Evolutionary conservation across 805 yeast genomes (phyloP).

Genomic region (Wickerhamomyces hampshirensis): DNA sequence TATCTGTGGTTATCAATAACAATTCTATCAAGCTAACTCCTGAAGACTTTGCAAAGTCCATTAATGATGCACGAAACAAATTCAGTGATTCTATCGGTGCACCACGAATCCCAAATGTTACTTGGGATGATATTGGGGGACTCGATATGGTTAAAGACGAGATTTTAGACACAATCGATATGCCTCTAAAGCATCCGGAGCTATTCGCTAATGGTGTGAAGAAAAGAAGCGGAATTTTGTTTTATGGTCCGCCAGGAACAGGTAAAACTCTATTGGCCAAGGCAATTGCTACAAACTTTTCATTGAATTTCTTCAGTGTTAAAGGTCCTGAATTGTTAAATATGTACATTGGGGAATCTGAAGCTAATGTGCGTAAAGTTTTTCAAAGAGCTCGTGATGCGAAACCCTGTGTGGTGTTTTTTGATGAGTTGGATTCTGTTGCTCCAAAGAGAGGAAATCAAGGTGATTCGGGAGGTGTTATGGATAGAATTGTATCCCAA

Average conservation of each 20-base stretch:
- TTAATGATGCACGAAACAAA: constrained; percentile 76
- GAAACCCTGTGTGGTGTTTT: constrained; percentile 94
- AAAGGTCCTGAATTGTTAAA: constrained; percentile 96
- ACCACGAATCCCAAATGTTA: constrained; percentile 89
- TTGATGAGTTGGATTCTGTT: constrained; percentile 95
- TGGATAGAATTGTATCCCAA: constrained; percentile 98
- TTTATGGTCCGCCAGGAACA: constrained; percentile 98
- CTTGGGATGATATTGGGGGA: constrained; percentile 98
- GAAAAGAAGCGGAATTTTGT: constrained; percentile 88
- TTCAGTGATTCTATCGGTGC: constrained; percentile 96
- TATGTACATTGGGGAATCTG: constrained; percentile 98
- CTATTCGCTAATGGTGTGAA: constrained; percentile 84
- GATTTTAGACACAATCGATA: constrained; percentile 90
- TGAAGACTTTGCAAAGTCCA: constrained; percentile 62
- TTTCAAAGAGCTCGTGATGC: constrained; percentile 96
- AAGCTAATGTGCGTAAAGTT: constrained; percentile 92
- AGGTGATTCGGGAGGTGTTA: constrained; percentile 98
- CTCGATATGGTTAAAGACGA: constrained; percentile 86
- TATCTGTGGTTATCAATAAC: constrained; percentile 29
- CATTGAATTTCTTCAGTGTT: constrained; percentile 90
- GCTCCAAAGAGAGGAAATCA: constrained; percentile 98
- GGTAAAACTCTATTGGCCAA: constrained; percentile 95
- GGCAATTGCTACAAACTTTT: constrained; percentile 94
- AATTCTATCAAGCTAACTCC: constrained; percentile 52
- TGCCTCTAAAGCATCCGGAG: constrained; percentile 93